Percentiles rank a stretch among this genome's conserved stretches.
Evolutionary conservation across 2,329 filamentous ascomycete genomes (phyloP).

Genomic region (Trichoderma harzianum): DNA sequence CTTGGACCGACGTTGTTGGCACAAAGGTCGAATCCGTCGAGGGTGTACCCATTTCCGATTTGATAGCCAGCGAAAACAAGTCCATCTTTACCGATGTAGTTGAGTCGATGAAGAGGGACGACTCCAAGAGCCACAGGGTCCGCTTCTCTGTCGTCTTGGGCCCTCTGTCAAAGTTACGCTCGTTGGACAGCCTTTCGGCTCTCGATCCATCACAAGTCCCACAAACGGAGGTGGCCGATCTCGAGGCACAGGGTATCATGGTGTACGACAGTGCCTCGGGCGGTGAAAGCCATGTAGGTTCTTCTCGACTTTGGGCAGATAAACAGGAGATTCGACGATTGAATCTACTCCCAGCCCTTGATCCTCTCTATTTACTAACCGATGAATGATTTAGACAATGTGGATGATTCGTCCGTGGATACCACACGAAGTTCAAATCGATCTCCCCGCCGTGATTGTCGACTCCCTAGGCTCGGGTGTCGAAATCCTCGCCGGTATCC

Average conservation of each 20-base stretch:
- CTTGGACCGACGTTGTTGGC: constrained; percentile 91
- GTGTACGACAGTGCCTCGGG: constrained; percentile 87
- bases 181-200: constrained; percentile 40
- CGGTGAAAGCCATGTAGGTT: constrained; percentile 76
- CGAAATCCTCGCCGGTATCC: constrained; percentile 88
- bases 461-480: constrained; percentile 92
- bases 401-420: constrained; percentile 98
- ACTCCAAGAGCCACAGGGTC: constrained; percentile 87
- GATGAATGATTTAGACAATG: constrained; percentile 69
- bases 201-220: constrained; percentile 36
- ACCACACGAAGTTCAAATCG: constrained; percentile 91
- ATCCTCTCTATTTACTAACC: not conserved
- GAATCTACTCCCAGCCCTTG: not conserved
- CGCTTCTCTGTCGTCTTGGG: constrained; percentile 73
- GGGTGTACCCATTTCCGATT: constrained; percentile 73
- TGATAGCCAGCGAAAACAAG: constrained; percentile 75
- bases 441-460: constrained; percentile 82
- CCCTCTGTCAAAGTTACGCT: constrained; percentile 62
- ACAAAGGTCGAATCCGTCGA: constrained; percentile 69
- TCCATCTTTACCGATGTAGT: constrained; percentile 77
- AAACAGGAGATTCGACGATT: not conserved
- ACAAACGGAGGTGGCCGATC: constrained; percentile 55
- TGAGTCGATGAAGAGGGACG: constrained; percentile 86
- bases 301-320: not conserved
- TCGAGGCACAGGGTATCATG: constrained; percentile 98